phyloP scores from a whole-genome alignment of 1,284 basidiomycete species.

The Vanrija sp. region DNA sequence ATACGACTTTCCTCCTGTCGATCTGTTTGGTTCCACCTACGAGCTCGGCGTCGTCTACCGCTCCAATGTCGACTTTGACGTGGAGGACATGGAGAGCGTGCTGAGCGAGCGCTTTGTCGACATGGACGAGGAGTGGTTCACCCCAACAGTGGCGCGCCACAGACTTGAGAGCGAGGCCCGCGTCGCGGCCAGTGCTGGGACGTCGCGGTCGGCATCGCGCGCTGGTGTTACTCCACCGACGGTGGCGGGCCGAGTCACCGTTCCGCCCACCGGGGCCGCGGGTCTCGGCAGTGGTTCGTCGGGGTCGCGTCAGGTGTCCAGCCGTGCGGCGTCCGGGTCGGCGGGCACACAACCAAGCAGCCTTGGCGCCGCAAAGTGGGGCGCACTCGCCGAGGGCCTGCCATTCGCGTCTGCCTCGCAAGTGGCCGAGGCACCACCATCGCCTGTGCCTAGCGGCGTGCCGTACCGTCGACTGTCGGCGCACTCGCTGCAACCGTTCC shows the following conservation, averaged over 20 bases:
- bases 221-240: neutral
- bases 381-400: conserved; percentile 35
- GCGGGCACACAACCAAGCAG: conserved; percentile 5
- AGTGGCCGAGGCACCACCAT: conserved; percentile 13
- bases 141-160: conserved; percentile 42
- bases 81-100: conserved; percentile 45
- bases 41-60: conserved; percentile 34
- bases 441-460: conserved; percentile 15
- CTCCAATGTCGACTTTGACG: conserved; percentile 40
- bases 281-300: neutral
- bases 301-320: neutral
- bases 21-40: conserved; percentile 41
- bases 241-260: too few relatives aligned
- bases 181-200: neutral
- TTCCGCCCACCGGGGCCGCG: too few relatives aligned
- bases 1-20: conserved; percentile 35
- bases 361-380: conserved; percentile 33
- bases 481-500: conserved; percentile 43
- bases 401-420: conserved; percentile 34
- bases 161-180: conserved; percentile 23
- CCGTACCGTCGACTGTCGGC: conserved; percentile 41
- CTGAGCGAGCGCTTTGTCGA: conserved; percentile 43
- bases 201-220: neutral
- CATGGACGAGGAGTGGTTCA: conserved; percentile 50
- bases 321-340: neutral